Evolutionary conservation across 2,329 filamentous ascomycete genomes (phyloP).

Genomic region (Verticillium nonalfalfae): DNA sequence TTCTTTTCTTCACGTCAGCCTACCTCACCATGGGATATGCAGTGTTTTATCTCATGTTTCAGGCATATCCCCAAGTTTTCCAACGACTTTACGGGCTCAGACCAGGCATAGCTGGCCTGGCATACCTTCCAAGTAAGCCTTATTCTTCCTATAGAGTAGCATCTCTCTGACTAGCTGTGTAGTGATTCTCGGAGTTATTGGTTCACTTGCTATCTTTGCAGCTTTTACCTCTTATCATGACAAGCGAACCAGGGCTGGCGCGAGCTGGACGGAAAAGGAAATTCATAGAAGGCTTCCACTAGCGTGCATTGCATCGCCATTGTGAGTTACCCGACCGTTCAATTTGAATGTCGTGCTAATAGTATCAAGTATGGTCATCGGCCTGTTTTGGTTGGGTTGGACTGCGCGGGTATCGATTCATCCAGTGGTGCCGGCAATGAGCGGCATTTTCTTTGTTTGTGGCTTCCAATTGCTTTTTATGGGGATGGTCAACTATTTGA

Average conservation of each 20-base stretch:
- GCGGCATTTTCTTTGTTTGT: conserved; percentile 54
- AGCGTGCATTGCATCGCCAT: conserved; percentile 54
- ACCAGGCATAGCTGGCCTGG: conserved; percentile 59
- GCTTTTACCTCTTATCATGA: conserved; percentile 21
- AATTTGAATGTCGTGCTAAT: neutral
- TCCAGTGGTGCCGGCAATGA: conserved; percentile 51
- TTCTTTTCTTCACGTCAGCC: conserved; percentile 62
- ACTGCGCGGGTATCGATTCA: conserved; percentile 38
- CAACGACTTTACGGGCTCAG: conserved; percentile 54
- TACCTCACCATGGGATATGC: conserved; percentile 68
- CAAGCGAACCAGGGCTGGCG: conserved; percentile 15
- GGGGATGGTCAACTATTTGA: conserved; percentile 58
- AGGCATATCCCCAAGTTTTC: conserved; percentile 69
- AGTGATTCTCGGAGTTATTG: conserved; percentile 18
- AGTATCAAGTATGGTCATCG: conserved; percentile 23
- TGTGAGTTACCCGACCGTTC: conserved; percentile 30
- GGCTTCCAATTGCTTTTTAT: conserved; percentile 60
- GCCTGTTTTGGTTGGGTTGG: conserved; percentile 59
- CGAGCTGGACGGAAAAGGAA: conserved; percentile 22
- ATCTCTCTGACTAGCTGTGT: neutral
- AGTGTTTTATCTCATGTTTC: conserved; percentile 66
- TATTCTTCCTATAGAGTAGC: neutral
- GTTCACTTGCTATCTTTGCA: conserved; percentile 15
- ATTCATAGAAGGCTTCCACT: conserved; percentile 29
- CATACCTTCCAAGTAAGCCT: conserved; percentile 51